These are phyloP conservation scores for Elaeis guineensis DNA, from an alignment of 176 grass and related monocot genomes.

Conservation along the genomic window DNA sequence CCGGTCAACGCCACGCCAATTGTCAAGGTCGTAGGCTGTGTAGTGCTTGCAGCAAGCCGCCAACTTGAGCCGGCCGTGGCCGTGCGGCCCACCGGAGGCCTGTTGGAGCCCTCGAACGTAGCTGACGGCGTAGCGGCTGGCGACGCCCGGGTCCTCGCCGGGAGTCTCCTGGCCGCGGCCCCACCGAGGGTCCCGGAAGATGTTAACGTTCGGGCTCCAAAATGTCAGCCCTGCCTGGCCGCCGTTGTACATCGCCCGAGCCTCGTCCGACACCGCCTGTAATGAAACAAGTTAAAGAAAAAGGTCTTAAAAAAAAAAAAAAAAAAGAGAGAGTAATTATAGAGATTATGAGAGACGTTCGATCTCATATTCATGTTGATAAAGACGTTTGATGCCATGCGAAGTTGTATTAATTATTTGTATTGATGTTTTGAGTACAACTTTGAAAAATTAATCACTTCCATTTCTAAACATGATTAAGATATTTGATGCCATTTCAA, in stretches of 20 bases:
- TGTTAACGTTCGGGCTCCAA: slow-evolving; percentile 91
- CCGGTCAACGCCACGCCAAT: slow-evolving; percentile 50
- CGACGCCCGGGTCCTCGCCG: slow-evolving; percentile 63
- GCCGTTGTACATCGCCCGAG: slow-evolving; percentile 73
- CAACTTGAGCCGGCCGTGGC: slow-evolving; percentile 42
- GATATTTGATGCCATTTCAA: no score
- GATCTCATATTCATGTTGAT: no score
- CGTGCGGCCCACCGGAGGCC: slow-evolving; percentile 2
- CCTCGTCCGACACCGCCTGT: slow-evolving; percentile 75
- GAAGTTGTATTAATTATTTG: no score
- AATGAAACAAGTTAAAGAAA: background rate
- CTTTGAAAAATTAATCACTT: no score
- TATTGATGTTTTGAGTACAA: no score
- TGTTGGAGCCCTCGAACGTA: slow-evolving; percentile 83
- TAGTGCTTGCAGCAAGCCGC: slow-evolving; percentile 98
- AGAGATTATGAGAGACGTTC: no score
- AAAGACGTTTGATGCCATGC: no score
- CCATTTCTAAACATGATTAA: no score
- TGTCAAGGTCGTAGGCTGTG: slow-evolving; percentile 96
- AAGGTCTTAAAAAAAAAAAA: no score
- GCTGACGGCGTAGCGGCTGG: slow-evolving; percentile 43
- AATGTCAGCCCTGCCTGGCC: slow-evolving; percentile 58
- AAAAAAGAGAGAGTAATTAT: no score
- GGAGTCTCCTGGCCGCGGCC: slow-evolving; percentile 80
- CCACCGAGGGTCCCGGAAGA: slow-evolving; percentile 84